These are phyloP conservation scores for Coemansia pectinata DNA, from an alignment of 192 early-diverging fungal genomes.

Conservation along the genomic window DNA sequence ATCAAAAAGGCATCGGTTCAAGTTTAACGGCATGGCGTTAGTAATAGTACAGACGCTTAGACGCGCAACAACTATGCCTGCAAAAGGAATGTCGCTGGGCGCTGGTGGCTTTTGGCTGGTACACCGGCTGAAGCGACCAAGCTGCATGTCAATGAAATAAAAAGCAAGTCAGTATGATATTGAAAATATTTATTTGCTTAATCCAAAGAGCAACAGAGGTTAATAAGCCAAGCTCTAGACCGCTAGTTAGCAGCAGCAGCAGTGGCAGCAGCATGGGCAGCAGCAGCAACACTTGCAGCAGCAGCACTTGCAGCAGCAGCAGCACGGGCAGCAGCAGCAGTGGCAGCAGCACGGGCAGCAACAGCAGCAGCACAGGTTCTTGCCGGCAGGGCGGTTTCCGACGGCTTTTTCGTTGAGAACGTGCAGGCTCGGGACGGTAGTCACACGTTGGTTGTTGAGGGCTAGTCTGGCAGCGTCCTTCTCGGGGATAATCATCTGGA, in stretches of 20 bases:
- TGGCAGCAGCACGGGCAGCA: constrained; percentile 33
- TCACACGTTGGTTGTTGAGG: constrained; percentile 12
- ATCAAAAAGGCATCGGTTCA: neutral
- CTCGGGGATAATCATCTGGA: constrained; percentile 28
- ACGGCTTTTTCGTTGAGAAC: constrained; percentile 14
- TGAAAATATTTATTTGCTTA: neutral
- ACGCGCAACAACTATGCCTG: no score
- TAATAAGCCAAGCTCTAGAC: neutral
- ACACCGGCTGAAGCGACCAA: neutral
- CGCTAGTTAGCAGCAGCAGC: constrained; percentile 22
- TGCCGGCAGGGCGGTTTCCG: constrained; percentile 40
- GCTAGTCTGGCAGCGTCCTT: constrained; percentile 9
- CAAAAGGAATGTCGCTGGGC: no score
- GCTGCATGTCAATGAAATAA: neutral
- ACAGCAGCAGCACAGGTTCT: constrained; percentile 48
- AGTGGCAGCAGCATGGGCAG: constrained; percentile 29
- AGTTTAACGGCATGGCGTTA: neutral
- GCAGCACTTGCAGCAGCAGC: constrained; percentile 31
- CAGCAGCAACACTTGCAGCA: constrained; percentile 30
- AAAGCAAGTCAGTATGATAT: neutral
- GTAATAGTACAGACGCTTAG: neutral
- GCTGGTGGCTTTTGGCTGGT: neutral
- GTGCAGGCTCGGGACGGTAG: neutral
- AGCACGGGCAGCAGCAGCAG: constrained; percentile 35
- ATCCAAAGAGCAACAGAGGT: neutral